phyloP scores from a whole-genome alignment of 164 flowering plant genomes.

The Echeveria elegans region DNA sequence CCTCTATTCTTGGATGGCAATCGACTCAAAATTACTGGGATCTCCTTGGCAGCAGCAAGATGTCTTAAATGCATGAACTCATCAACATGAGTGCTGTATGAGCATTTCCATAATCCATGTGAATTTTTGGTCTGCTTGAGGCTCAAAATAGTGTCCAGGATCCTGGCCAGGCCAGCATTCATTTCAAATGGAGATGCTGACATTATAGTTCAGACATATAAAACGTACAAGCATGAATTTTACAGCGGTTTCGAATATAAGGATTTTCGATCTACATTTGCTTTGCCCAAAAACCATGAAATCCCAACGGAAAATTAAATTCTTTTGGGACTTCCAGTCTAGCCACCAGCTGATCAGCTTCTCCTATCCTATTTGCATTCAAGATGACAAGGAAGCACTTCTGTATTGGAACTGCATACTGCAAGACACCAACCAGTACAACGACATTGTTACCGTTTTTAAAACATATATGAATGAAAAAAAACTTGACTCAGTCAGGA shows the following conservation, averaged over 20 bases:
- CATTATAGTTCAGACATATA: too few relatives aligned
- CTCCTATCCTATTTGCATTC: conserved; percentile 54
- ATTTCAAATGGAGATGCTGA: neutral
- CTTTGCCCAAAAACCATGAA: conserved; percentile 85
- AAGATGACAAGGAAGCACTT: conserved; percentile 78
- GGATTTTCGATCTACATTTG: neutral
- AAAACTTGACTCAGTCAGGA: neutral
- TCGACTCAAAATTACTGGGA: neutral
- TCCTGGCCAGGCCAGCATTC: too few relatives aligned
- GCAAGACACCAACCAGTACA: too few relatives aligned
- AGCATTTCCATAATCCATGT: neutral
- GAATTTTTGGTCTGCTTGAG: neutral
- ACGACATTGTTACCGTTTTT: neutral
- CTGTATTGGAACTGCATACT: conserved; percentile 85
- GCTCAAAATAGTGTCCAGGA: too few relatives aligned
- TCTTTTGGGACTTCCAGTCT: conserved; percentile 61
- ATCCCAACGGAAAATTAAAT: conserved; percentile 78
- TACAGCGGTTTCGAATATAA: neutral
- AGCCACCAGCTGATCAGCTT: conserved; percentile 57
- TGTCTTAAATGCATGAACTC: neutral
- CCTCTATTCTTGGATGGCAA: neutral
- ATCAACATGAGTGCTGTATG: neutral
- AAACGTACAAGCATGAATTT: neutral
- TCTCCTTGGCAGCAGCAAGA: neutral
- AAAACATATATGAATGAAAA: too few relatives aligned